Percentiles rank a stretch among this genome's conserved stretches.
These are phyloP conservation scores for Lepiota brunneoincarnata DNA, from an alignment of 768 basidiomycete species.

Conservation along the genomic window DNA sequence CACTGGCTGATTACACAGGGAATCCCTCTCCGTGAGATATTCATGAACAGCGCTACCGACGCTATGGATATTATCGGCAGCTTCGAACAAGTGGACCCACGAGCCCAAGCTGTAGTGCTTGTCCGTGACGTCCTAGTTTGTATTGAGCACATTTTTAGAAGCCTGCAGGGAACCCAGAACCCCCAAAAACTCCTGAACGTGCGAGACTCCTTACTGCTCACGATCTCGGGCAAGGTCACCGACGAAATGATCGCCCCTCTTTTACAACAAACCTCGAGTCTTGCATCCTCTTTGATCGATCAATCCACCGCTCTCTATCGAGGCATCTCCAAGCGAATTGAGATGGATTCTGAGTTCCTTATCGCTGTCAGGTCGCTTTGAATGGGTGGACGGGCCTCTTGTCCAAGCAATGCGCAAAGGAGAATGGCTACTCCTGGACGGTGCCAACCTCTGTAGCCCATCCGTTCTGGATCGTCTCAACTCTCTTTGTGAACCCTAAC, in stretches of 20 bases:
- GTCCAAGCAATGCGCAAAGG: constrained; percentile 83
- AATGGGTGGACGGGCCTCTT: constrained; percentile 95
- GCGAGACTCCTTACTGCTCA: constrained; percentile 12
- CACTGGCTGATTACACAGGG: constrained; percentile 71
- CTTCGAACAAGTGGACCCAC: constrained; percentile 85
- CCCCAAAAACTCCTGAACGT: constrained; percentile 3
- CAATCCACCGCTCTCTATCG: not conserved
- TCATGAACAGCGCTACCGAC: constrained; percentile 85
- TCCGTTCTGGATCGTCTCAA: constrained; percentile 97
- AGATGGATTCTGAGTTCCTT: not conserved
- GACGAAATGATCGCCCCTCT: constrained; percentile 2
- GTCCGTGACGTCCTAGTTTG: constrained; percentile 39
- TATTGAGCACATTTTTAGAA: constrained; percentile 36
- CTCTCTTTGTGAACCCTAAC: constrained; percentile 86
- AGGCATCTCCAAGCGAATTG: not conserved
- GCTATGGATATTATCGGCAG: constrained; percentile 92
- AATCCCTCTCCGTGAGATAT: constrained; percentile 65
- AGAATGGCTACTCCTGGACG: constrained; percentile 87
- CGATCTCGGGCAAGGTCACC: constrained; percentile 10
- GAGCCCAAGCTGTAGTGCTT: constrained; percentile 34
- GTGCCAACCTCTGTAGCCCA: constrained; percentile 91
- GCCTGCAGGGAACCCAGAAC: not conserved
- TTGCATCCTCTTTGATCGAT: constrained; percentile 14
- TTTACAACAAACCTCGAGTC: not conserved
- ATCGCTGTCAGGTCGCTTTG: constrained; percentile 56